Evolutionary conservation across 1,139 yeast genomes (phyloP).

Genomic region (Yamadazyma mexicana): DNA sequence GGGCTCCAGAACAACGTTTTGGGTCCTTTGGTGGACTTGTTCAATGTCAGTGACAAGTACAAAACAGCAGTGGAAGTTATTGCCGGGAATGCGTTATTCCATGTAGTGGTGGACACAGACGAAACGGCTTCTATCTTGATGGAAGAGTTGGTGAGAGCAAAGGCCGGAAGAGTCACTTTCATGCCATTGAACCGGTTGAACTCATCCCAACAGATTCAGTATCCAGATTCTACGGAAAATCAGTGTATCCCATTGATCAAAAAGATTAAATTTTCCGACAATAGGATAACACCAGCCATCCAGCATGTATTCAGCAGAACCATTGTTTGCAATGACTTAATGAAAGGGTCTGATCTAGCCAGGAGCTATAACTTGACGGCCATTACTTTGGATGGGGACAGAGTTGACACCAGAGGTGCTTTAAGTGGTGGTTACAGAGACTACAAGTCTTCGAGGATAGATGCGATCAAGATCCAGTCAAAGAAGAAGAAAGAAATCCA

Average conservation of each 20-base stretch:
- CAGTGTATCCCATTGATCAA: conserved; percentile 73
- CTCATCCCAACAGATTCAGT: conserved; percentile 21
- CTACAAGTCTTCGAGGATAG: conserved; percentile 64
- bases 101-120: conserved; percentile 87
- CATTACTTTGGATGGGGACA: conserved; percentile 89
- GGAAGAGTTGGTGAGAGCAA: conserved; percentile 71
- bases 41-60: conserved; percentile 78
- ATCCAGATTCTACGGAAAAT: conserved; percentile 56
- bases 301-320: conserved; percentile 80
- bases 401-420: conserved; percentile 80
- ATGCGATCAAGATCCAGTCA: conserved; percentile 59
- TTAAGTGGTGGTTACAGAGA: conserved; percentile 90
- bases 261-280: conserved; percentile 61
- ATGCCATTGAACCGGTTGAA: conserved; percentile 81
- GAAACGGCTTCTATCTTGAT: conserved; percentile 77
- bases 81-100: conserved; percentile 84
- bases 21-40: conserved; percentile 85
- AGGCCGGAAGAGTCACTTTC: conserved; percentile 84
- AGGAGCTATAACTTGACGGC: conserved; percentile 64
- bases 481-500: conserved; percentile 50
- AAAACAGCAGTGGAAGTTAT: conserved; percentile 84
- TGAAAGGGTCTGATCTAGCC: conserved; percentile 69
- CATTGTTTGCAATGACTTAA: conserved; percentile 72
- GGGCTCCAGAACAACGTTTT: conserved; percentile 60
- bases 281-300: conserved; percentile 60